These are phyloP conservation scores for Aureobasidium leucospermi DNA, from an alignment of 2,329 filamentous ascomycete species.

Conservation along the genomic window DNA sequence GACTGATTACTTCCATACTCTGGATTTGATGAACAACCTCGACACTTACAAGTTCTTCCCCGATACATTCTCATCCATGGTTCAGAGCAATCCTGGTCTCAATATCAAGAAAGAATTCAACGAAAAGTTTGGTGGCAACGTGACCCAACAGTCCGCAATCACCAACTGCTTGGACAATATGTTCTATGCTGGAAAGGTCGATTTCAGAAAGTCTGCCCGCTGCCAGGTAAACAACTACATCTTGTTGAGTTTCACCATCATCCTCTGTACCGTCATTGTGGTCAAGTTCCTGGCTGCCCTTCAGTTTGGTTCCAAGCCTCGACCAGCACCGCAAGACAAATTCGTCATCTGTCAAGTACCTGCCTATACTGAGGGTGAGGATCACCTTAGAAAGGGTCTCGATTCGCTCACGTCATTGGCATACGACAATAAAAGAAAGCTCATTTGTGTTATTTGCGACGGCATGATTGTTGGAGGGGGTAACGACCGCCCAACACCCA, in stretches of 20 bases:
- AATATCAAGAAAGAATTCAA: constrained; percentile 67
- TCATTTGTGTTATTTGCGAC: constrained; percentile 93
- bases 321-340: constrained; percentile 88
- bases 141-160: constrained; percentile 41
- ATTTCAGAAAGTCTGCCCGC: constrained; percentile 69
- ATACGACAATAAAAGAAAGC: constrained; percentile 97
- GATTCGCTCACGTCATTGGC: constrained; percentile 91
- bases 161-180: constrained; percentile 76
- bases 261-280: constrained; percentile 71
- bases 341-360: constrained; percentile 98
- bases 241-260: constrained; percentile 75
- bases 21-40: constrained; percentile 48
- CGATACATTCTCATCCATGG: constrained; percentile 54
- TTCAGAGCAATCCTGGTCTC: constrained; percentile 68
- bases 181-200: constrained; percentile 75
- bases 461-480: constrained; percentile 94
- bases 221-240: constrained; percentile 92
- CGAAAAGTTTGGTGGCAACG: constrained; percentile 16
- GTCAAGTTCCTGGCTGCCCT: constrained; percentile 89
- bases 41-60: constrained; percentile 66
- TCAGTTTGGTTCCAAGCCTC: constrained; percentile 85
- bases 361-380: constrained; percentile 96
- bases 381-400: constrained; percentile 83
- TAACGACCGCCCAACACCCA: constrained; percentile 93
- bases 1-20: constrained; percentile 82